phyloP scores from a whole-genome alignment of 1,139 yeast genomes.

The Taphrina betulina region DNA sequence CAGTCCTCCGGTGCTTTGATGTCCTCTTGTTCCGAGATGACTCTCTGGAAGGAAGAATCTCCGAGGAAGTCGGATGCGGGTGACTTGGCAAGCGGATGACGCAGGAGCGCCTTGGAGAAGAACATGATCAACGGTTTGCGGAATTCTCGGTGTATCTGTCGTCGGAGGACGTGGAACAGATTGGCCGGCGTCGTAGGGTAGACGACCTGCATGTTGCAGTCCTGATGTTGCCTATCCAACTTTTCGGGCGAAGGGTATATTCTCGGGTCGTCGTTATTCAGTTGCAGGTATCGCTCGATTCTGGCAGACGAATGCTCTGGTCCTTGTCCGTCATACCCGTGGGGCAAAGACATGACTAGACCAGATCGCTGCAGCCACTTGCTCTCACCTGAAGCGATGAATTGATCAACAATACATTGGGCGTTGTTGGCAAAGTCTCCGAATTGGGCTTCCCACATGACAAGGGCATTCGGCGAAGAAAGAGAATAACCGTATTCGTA shows the following conservation, averaged over 20 bases:
- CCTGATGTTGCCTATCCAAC: slow-evolving; percentile 96
- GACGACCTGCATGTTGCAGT: slow-evolving; percentile 95
- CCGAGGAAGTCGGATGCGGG: slow-evolving; percentile 78
- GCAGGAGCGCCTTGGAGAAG: slow-evolving; percentile 89
- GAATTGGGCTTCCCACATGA: slow-evolving; percentile 99
- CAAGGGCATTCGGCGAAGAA: slow-evolving; percentile 94
- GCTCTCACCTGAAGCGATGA: slow-evolving; percentile 93
- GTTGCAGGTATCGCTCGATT: slow-evolving; percentile 92
- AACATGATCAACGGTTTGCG: slow-evolving; percentile 81
- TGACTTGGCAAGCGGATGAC: slow-evolving; percentile 98
- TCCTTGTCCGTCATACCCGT: slow-evolving; percentile 99
- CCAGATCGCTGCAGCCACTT: slow-evolving; percentile 99
- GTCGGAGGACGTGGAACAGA: slow-evolving; percentile 92
- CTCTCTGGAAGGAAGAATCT: slow-evolving; percentile 91
- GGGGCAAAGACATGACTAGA: slow-evolving; percentile 90
- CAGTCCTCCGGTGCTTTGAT: slow-evolving; percentile 77
- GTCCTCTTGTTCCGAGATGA: slow-evolving; percentile 82
- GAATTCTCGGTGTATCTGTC: slow-evolving; percentile 99
- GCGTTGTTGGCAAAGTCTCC: slow-evolving; percentile 99
- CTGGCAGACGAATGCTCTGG: slow-evolving; percentile 99
- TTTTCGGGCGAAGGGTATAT: slow-evolving; percentile 85
- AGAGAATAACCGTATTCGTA: slow-evolving; percentile 98
- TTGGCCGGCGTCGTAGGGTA: slow-evolving; percentile 98
- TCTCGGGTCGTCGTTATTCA: slow-evolving; percentile 95
- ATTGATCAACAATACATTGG: slow-evolving; percentile 95